phyloP scores from a whole-genome alignment of 2,329 filamentous ascomycete species.

The Sphaerostilbella broomeana region DNA sequence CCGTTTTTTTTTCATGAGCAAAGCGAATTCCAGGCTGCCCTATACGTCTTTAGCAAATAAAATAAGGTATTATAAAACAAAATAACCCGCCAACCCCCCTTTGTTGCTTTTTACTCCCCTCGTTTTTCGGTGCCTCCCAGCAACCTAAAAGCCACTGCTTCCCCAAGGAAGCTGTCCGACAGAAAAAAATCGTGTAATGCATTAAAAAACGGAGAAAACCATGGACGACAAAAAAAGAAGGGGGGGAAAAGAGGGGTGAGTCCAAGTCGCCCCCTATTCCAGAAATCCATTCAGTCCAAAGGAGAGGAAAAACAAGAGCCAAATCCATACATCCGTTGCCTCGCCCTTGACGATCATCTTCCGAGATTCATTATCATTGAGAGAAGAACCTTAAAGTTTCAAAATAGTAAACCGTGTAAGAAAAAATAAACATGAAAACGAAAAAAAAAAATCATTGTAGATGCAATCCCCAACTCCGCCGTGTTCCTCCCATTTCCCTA shows the following conservation, averaged over 20 bases:
- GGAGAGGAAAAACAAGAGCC: conserved; percentile 4
- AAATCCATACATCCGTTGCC: conserved; percentile 9
- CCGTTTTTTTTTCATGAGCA: too few species aligned
- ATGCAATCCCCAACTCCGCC: neutral
- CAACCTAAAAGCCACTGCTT: neutral
- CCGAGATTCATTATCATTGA: too few species aligned
- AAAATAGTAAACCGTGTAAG: neutral
- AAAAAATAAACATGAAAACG: neutral
- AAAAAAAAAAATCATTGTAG: conserved; percentile 5
- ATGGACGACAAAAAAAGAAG: neutral
- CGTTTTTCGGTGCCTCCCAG: conserved; percentile 5
- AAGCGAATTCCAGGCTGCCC: conserved; percentile 11
- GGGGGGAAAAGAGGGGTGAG: conserved; percentile 1
- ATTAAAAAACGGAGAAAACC: conserved; percentile 8
- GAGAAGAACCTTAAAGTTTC: too few species aligned
- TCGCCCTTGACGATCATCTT: too few species aligned
- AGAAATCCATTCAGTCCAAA: conserved; percentile 8
- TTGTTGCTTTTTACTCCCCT: neutral
- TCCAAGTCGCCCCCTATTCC: neutral
- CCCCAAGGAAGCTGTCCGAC: conserved; percentile 10
- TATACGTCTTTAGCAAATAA: conserved; percentile 7
- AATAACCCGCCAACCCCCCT: too few species aligned
- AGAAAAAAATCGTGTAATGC: too few species aligned
- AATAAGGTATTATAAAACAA: too few species aligned
- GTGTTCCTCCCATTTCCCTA: neutral